phyloP scores from a whole-genome alignment of 805 yeast genomes.

The Starmerella riodocensis region DNA sequence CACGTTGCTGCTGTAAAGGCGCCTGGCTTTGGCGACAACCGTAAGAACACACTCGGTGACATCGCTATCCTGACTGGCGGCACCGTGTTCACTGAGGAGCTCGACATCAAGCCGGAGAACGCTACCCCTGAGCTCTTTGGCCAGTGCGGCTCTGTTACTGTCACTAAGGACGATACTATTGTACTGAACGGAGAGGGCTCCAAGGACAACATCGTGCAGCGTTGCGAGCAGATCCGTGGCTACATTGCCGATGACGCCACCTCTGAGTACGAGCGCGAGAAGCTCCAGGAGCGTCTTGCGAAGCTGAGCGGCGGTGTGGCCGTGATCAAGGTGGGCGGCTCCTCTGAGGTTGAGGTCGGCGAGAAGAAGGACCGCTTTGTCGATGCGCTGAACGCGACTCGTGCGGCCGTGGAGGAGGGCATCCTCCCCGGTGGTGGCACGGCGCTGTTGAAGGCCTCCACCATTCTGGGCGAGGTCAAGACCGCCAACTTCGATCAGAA shows the following conservation, averaged over 20 bases:
- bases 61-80: slow-evolving; percentile 92
- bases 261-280: slow-evolving; percentile 83
- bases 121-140: slow-evolving; percentile 86
- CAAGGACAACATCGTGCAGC: slow-evolving; percentile 62
- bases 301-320: slow-evolving; percentile 98
- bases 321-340: slow-evolving; percentile 91
- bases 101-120: slow-evolving; percentile 88
- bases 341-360: slow-evolving; percentile 95
- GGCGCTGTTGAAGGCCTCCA: slow-evolving; percentile 85
- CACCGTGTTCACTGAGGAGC: slow-evolving; percentile 74
- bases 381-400: slow-evolving; percentile 95
- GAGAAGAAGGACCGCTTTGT: slow-evolving; percentile 99
- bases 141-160: slow-evolving; percentile 76
- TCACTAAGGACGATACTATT: slow-evolving; percentile 93
- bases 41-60: slow-evolving; percentile 91
- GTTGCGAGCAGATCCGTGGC: slow-evolving; percentile 89
- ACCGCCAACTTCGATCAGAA: slow-evolving; percentile 89
- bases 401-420: slow-evolving; percentile 98
- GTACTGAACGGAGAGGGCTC: slow-evolving; percentile 84
- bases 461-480: slow-evolving; percentile 53
- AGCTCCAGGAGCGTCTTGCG: slow-evolving; percentile 93
- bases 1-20: slow-evolving; percentile 96
- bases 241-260: slow-evolving; percentile 62
- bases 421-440: slow-evolving; percentile 99
- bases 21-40: slow-evolving; percentile 98